These are phyloP conservation scores for Amaranthus palmeri DNA, from an alignment of 148 eudicot species.

Conservation along the genomic window DNA sequence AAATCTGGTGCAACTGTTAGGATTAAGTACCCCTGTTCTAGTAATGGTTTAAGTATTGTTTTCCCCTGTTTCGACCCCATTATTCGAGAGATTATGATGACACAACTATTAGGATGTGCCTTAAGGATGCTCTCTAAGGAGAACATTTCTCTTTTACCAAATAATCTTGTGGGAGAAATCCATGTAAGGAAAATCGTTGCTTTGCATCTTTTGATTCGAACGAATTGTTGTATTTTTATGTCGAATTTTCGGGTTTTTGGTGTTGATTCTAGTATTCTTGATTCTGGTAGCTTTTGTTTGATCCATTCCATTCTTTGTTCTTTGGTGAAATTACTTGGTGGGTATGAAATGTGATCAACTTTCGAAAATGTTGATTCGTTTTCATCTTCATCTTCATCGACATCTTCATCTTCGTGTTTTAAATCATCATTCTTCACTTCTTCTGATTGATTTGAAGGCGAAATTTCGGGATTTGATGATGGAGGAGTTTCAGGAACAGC, in stretches of 20 bases:
- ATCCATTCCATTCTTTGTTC: constrained; percentile 37
- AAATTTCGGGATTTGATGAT: neutral
- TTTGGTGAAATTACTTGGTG: constrained; percentile 19
- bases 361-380: neutral
- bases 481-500: neutral
- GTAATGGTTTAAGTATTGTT: constrained; percentile 34
- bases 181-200: constrained; percentile 57
- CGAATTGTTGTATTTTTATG: constrained; percentile 24
- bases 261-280: constrained; percentile 38
- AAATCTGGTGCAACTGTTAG: constrained; percentile 41
- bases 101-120: constrained; percentile 53
- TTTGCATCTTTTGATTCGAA: constrained; percentile 29
- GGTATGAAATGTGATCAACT: constrained; percentile 8
- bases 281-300: constrained; percentile 28
- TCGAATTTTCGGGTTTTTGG: constrained; percentile 21
- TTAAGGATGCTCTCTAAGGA: constrained; percentile 51
- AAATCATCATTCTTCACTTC: neutral
- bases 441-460: neutral
- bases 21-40: constrained; percentile 32
- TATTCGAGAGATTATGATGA: constrained; percentile 47
- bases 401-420: neutral
- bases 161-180: constrained; percentile 43
- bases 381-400: neutral
- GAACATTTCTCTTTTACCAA: constrained; percentile 43
- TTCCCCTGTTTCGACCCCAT: constrained; percentile 51